Percentiles rank a stretch among this genome's conserved stretches.
phyloP scores from a whole-genome alignment of 1,139 yeast species.

The Trichomonascaceae sp. region DNA sequence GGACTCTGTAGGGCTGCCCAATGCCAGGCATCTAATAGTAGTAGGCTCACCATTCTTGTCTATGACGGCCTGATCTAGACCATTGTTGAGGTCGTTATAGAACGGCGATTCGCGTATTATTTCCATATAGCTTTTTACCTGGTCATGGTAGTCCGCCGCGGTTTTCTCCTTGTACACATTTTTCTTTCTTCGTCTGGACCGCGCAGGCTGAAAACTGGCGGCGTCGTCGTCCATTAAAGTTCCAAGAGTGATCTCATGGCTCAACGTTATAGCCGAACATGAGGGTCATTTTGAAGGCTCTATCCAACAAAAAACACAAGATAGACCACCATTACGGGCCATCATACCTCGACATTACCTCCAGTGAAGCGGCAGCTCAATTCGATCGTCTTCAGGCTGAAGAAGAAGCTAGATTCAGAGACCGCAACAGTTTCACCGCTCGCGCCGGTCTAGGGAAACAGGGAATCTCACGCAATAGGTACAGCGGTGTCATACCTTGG shows the following conservation, averaged over 20 bases:
- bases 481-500: slow-evolving; percentile 46
- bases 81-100: slow-evolving; percentile 5
- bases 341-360: neutral
- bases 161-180: slow-evolving; percentile 12
- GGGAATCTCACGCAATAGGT: slow-evolving; percentile 32
- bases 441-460: slow-evolving; percentile 3
- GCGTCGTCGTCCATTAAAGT: slow-evolving; percentile 4
- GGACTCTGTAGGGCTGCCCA: slow-evolving; percentile 53
- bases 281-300: too few relatives aligned
- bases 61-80: slow-evolving; percentile 3
- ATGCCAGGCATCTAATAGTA: slow-evolving; percentile 53
- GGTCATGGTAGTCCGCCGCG: slow-evolving; percentile 11
- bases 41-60: too few relatives aligned
- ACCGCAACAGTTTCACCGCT: neutral
- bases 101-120: slow-evolving; percentile 8
- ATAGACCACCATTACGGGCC: too few relatives aligned
- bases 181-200: slow-evolving; percentile 8
- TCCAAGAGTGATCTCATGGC: too few relatives aligned
- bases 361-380: neutral
- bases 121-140: slow-evolving; percentile 6
- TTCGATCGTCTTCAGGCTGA: neutral
- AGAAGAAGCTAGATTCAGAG: neutral
- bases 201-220: neutral
- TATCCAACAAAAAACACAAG: too few relatives aligned
- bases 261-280: too few relatives aligned